Evolutionary conservation across 805 yeast species (phyloP).

Genomic region (Helenozyma rhizophorensis): DNA sequence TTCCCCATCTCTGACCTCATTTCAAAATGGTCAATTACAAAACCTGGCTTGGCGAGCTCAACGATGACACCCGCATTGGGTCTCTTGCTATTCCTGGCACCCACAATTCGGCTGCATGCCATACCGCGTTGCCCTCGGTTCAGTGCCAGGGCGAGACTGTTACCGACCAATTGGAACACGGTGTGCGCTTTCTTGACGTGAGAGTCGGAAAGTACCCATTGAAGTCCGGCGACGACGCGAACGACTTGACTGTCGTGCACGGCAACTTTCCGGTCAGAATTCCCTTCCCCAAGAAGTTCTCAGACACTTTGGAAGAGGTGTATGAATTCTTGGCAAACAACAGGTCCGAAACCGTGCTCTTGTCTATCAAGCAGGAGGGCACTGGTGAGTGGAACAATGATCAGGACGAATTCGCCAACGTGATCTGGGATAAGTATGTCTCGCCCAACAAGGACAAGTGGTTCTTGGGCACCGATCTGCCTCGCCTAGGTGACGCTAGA

Average conservation of each 20-base stretch:
- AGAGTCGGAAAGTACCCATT: conserved; percentile 58
- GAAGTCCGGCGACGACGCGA: conserved; percentile 44
- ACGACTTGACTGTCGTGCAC: conserved; percentile 63
- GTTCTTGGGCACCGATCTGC: conserved; percentile 55
- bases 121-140: conserved; percentile 68
- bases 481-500: conserved; percentile 56
- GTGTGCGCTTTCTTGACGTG: conserved; percentile 72
- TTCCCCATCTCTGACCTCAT: too few relatives aligned
- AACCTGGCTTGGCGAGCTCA: conserved; percentile 52
- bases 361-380: conserved; percentile 75
- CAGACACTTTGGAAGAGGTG: conserved; percentile 51
- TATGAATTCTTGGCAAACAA: conserved; percentile 52
- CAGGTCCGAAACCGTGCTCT: conserved; percentile 56
- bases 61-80: conserved; percentile 48
- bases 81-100: conserved; percentile 74
- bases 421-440: conserved; percentile 56
- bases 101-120: conserved; percentile 76
- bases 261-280: conserved; percentile 72
- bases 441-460: conserved; percentile 48
- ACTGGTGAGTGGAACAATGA: conserved; percentile 59
- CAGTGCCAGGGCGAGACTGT: conserved; percentile 67
- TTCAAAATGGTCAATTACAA: conserved; percentile 35
- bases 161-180: conserved; percentile 59
- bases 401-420: conserved; percentile 59
- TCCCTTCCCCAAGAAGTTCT: conserved; percentile 51